These are phyloP conservation scores for Sechiopsis laciniata DNA, from an alignment of 306 rosid species.

Conservation along the genomic window DNA sequence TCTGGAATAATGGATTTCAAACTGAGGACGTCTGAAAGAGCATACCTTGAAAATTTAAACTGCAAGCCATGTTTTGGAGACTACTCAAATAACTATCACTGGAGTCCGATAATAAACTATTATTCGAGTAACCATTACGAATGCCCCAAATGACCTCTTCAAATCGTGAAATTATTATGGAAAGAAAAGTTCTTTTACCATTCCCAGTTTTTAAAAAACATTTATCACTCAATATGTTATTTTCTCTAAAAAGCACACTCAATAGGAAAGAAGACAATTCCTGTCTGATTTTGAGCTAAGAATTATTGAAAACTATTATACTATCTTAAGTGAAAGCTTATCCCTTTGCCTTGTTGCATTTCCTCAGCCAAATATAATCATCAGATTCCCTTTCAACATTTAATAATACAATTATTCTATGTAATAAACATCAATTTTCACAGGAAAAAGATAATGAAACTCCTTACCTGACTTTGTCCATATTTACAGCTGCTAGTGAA, in stretches of 20 bases:
- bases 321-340: neutral
- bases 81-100: too few species aligned
- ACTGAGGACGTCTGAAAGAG: too few species aligned
- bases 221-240: neutral
- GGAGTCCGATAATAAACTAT: too few species aligned
- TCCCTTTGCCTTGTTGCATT: neutral
- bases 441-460: neutral
- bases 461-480: neutral
- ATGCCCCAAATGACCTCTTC: too few species aligned
- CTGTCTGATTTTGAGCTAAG: neutral
- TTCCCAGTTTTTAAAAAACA: neutral
- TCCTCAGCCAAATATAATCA: slow-evolving; percentile 5
- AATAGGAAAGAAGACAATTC: neutral
- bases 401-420: neutral
- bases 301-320: neutral
- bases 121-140: too few species aligned
- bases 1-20: too few species aligned
- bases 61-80: too few species aligned
- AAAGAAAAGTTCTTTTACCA: too few species aligned
- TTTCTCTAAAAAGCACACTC: neutral
- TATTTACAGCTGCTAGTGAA: slow-evolving; percentile 7
- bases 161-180: too few species aligned
- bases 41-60: too few species aligned
- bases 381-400: neutral
- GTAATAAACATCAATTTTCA: neutral